phyloP scores from a whole-genome alignment of 257 asterid genomes.

The Anisodus acutangulus region DNA sequence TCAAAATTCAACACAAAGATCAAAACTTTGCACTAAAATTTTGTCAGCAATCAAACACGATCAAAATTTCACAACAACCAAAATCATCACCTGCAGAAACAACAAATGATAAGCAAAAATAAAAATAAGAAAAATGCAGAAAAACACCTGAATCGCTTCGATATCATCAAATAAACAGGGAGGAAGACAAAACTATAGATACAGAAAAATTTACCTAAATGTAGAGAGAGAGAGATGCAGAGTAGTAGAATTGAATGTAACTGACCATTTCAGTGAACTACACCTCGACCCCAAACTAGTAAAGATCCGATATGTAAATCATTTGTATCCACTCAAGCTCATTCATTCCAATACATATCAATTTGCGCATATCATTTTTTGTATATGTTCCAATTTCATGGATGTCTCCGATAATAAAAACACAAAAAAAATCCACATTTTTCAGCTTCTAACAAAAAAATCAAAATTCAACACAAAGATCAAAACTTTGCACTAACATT shows the following conservation, averaged over 20 bases:
- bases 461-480: no score
- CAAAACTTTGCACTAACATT: no score
- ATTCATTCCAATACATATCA: conserved; percentile 1
- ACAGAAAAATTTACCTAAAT: background rate
- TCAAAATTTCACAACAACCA: no score
- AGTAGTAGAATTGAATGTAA: background rate
- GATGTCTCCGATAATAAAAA: no score
- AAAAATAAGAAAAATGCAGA: background rate
- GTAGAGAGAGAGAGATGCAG: background rate
- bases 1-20: no score
- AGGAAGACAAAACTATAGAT: background rate
- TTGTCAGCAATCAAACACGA: no score
- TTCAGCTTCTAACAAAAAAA: background rate
- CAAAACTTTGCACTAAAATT: no score
- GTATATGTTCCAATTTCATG: background rate
- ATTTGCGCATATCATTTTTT: background rate
- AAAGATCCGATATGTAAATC: background rate
- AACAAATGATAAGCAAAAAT: no score
- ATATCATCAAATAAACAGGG: background rate
- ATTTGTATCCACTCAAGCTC: background rate
- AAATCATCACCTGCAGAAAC: no score
- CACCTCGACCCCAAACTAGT: background rate
- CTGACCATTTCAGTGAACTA: no score
- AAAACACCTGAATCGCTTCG: background rate
- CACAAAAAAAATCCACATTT: background rate